Evolutionary conservation across 108 stramenopile genomes (phyloP), one percentile per base, ranked within the genome.

Genomic region (Cylindrotheca fusiformis): DNA sequence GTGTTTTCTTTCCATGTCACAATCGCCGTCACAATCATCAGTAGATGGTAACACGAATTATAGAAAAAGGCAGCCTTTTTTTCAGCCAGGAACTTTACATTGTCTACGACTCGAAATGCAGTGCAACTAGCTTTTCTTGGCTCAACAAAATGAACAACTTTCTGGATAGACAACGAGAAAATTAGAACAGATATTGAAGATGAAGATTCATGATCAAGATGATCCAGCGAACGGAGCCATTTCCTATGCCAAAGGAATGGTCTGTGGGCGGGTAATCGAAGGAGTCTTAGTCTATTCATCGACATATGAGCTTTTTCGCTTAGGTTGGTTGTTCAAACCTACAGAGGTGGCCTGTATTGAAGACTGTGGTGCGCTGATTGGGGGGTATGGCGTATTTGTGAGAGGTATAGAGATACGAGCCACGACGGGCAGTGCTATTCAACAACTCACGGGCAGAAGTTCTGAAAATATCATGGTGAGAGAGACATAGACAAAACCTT

Each of bases 81-180:
- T n/a, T n/a, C n/a, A n/a, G n/a, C n/a, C n/a, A 84, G 57, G 77
- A 81, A 63, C 23, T 78, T 49, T 81, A 81, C 44, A 77, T 84
- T 21, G 51, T 84, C 33, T 84, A 84, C 47, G 83, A 84, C 66
- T 74, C 73, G 45, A 84, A 84, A 54, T 84, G 83, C 67, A 75
- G 68, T 36, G 79, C 80, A 23, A 80, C 79, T 50, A 74, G 77
- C 54, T 59, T 74, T 72, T 66, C 48, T 53, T 84, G 23, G 58
- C 58, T 20, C 41, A 49, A 4, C 65, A 77, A 14, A 74, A 81
- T 55, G 63, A 45, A 41, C 32, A 55, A 19, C 3, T 72, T 1
- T 29, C 57, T 26, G 68, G 55, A 3, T 18, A 22, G 4, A 23
- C 23, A 21, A 26, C 21, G 22, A 53, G 23, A 2, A 33, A 4